Conservation (phyloP, 495 filamentous ascomycete species). For the Podospora pseudopauciseta region DNA sequence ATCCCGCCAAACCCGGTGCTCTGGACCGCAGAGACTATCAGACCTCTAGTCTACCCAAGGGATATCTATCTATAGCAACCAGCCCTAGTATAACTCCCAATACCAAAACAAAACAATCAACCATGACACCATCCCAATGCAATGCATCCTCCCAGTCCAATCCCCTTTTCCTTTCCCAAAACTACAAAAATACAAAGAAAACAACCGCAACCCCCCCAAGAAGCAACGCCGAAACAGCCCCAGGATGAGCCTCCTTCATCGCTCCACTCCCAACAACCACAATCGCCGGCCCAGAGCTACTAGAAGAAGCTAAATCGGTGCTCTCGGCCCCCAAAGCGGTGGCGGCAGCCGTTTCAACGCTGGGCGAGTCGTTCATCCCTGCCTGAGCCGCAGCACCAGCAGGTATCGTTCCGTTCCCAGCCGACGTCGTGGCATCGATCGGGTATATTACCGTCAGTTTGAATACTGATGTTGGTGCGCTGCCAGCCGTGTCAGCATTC, state of each 20-base stretch:
- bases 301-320: background rate
- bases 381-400: background rate
- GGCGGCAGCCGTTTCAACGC: background rate
- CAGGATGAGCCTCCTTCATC: conserved; percentile 1
- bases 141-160: background rate
- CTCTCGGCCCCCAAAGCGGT: background rate
- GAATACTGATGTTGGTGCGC: conserved; percentile 3
- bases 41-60: background rate
- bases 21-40: background rate
- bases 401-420: conserved; percentile 5
- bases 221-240: background rate
- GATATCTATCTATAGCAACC: background rate
- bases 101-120: background rate
- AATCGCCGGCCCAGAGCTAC: background rate
- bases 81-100: too few species aligned
- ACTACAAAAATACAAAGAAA: conserved; percentile 7
- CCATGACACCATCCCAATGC: background rate
- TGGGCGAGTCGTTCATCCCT: background rate
- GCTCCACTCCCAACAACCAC: background rate
- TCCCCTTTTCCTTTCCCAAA: background rate
- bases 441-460: conserved; percentile 4
- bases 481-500: conserved; percentile 11
- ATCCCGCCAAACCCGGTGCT: background rate
- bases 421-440: conserved; percentile 2
- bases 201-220: conserved; percentile 1